Conservation (phyloP, 371 early-diverging fungal genomes). For the Parasitella parasitica region DNA sequence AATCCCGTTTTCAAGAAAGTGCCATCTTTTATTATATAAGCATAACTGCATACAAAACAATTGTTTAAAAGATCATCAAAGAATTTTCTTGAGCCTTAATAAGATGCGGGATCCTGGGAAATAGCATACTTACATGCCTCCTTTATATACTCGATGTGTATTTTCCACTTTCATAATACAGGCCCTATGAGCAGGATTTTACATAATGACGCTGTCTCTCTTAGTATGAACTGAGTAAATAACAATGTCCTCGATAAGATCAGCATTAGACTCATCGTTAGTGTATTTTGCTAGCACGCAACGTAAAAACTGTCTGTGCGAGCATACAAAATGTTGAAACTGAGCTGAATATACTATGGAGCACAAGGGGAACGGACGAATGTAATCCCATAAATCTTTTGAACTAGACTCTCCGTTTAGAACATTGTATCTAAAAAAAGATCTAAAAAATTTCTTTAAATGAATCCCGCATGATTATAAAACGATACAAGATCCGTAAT, state of each 20-base stretch:
- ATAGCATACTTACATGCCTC: no score
- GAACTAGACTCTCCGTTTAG: background rate
- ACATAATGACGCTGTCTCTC: no score
- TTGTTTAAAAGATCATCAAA: background rate
- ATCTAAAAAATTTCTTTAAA: background rate
- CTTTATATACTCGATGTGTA: no score
- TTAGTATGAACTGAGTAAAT: background rate
- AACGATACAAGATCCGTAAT: background rate
- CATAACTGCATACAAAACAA: background rate
- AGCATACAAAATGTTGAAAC: background rate
- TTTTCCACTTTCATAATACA: background rate
- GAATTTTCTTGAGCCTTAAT: background rate
- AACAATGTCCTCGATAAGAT: no score
- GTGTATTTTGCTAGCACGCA: background rate
- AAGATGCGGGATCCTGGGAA: background rate
- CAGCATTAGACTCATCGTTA: no score
- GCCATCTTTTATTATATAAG: background rate
- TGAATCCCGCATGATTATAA: background rate
- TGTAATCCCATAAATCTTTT: background rate
- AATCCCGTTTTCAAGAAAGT: background rate
- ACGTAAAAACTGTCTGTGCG: background rate
- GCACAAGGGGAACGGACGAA: background rate
- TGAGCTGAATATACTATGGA: background rate
- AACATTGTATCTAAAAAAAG: background rate
- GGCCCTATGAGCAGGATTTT: background rate